These are phyloP conservation scores for Alloascoidea africana DNA, from an alignment of 805 yeast species.

Conservation along the genomic window DNA sequence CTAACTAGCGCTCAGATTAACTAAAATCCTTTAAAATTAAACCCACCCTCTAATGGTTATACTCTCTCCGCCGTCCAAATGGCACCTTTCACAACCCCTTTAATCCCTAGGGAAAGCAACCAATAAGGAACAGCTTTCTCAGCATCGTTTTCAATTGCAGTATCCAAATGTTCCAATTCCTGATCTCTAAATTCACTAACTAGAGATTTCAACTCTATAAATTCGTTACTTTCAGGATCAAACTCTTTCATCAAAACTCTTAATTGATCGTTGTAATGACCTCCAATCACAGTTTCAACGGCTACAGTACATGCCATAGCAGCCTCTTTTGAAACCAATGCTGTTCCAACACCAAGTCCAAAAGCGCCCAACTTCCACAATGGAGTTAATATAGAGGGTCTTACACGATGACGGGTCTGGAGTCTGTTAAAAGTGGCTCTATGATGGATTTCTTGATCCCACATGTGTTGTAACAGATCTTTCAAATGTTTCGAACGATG, in stretches of 20 bases:
- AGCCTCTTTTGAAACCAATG: slow-evolving; percentile 78
- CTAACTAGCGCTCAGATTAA: no score
- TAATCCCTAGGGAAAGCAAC: slow-evolving; percentile 77
- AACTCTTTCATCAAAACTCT: slow-evolving; percentile 60
- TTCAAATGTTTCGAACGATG: slow-evolving; percentile 58
- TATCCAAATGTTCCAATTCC: slow-evolving; percentile 87
- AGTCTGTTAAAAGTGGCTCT: slow-evolving; percentile 70
- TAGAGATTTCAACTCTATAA: slow-evolving; percentile 38
- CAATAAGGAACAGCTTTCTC: slow-evolving; percentile 87
- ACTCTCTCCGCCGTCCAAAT: slow-evolving; percentile 83
- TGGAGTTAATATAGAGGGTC: slow-evolving; percentile 89
- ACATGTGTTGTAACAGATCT: slow-evolving; percentile 83
- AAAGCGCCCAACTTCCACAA: slow-evolving; percentile 88
- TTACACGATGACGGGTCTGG: slow-evolving; percentile 62
- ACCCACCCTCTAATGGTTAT: no score
- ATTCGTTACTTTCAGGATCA: slow-evolving; percentile 23
- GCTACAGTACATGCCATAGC: slow-evolving; percentile 99
- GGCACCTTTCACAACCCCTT: slow-evolving; percentile 72
- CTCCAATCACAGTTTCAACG: slow-evolving; percentile 95
- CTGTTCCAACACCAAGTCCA: slow-evolving; percentile 77
- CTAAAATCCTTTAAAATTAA: no score
- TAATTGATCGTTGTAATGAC: slow-evolving; percentile 85
- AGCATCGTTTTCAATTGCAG: slow-evolving; percentile 86
- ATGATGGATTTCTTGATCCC: slow-evolving; percentile 95
- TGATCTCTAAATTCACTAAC: slow-evolving; percentile 80